phyloP scores from a whole-genome alignment of 2,329 filamentous ascomycete species.

The Drechslerella coelobrocha region DNA sequence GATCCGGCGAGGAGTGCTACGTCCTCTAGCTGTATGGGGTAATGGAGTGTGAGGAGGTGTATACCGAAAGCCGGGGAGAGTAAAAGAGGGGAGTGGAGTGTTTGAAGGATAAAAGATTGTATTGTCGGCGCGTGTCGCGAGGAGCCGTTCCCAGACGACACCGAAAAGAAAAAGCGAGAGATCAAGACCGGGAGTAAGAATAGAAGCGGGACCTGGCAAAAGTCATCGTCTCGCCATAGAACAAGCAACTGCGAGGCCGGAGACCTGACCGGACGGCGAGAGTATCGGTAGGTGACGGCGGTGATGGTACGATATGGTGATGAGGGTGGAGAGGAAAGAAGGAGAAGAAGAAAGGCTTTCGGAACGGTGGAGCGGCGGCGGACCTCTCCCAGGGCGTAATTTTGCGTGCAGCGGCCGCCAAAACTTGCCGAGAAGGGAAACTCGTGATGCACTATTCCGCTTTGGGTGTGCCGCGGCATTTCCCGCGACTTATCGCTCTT shows the following conservation, averaged over 20 bases:
- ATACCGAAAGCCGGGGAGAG: constrained; percentile 6
- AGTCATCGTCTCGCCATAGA: neutral
- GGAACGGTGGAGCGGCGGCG: constrained; percentile 7
- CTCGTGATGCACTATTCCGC: neutral
- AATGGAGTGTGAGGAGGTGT: neutral
- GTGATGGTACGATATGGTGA: constrained; percentile 3
- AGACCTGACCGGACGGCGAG: neutral
- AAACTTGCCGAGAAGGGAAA: neutral
- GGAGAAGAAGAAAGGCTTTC: constrained; percentile 9
- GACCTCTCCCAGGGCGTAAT: constrained; percentile 2
- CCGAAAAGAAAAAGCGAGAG: neutral
- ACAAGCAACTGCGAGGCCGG: neutral
- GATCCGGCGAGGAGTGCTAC: neutral
- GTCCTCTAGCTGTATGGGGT: neutral
- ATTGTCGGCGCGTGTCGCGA: constrained; percentile 41
- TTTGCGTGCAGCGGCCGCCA: constrained; percentile 7
- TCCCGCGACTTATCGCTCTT: constrained; percentile 5
- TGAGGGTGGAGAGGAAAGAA: constrained; percentile 8
- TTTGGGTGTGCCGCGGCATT: constrained; percentile 2
- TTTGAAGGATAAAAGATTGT: neutral
- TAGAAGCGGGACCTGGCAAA: neutral
- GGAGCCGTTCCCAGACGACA: constrained; percentile 6
- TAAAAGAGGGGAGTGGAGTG: neutral
- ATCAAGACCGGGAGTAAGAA: neutral
- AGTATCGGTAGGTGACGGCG: neutral